Percentiles rank a stretch among this genome's conserved stretches.
Evolutionary conservation across 2,329 filamentous ascomycete genomes (phyloP).

Genomic region (Colletotrichum sp.): DNA sequence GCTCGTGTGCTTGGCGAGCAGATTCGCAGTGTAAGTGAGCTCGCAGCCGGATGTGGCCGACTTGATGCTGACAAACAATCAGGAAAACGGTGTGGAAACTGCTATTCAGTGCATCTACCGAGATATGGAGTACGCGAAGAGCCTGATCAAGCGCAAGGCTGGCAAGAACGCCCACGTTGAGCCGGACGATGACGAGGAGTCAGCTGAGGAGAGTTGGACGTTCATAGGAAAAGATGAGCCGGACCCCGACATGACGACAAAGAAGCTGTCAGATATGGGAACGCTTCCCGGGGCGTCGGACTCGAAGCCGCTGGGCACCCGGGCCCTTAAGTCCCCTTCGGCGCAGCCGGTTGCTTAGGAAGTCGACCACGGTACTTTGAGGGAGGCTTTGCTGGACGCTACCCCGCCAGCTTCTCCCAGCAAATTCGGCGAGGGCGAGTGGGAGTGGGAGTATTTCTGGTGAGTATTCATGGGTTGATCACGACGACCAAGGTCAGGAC

Average conservation of each 20-base stretch:
- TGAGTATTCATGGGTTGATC: not conserved
- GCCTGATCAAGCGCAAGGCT: constrained; percentile 73
- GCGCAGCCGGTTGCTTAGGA: constrained; percentile 6
- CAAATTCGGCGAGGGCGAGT: not conserved
- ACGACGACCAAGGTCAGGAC: not conserved
- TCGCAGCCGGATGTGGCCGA: not conserved
- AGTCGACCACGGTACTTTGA: not conserved
- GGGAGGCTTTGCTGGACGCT: not conserved
- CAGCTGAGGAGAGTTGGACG: constrained; percentile 88
- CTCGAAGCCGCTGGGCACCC: constrained; percentile 5
- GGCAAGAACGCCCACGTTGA: constrained; percentile 51
- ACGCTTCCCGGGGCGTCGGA: not conserved
- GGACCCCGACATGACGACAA: constrained; percentile 47
- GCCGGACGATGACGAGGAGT: constrained; percentile 60
- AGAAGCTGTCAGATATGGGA: constrained; percentile 35
- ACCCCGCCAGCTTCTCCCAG: not conserved
- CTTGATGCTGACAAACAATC: constrained; percentile 30
- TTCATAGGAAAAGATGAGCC: constrained; percentile 71
- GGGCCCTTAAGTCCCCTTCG: constrained; percentile 1
- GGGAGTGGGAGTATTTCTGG: not conserved
- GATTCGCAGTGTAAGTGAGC: constrained; percentile 76
- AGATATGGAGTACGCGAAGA: constrained; percentile 90
- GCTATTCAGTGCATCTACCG: constrained; percentile 94
- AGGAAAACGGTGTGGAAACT: constrained; percentile 90
- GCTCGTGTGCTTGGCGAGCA: constrained; percentile 82